These are phyloP conservation scores for Gyrodon lividus DNA, from an alignment of 768 basidiomycete genomes.

Conservation along the genomic window DNA sequence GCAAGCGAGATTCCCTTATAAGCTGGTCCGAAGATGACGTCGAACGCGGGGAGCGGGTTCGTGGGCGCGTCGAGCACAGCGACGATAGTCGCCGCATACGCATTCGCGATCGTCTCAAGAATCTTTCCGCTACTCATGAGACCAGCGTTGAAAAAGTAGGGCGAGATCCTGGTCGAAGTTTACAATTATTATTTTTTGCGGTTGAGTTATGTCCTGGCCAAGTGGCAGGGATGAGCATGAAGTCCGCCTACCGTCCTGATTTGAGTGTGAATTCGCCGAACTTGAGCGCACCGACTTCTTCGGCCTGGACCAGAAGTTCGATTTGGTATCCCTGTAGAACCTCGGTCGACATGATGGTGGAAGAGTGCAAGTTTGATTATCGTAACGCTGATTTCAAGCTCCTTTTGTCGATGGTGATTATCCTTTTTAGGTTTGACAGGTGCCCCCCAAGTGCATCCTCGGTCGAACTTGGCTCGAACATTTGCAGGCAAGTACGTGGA, in stretches of 20 bases:
- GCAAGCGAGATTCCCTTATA: constrained; percentile 98
- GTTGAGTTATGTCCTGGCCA: neutral
- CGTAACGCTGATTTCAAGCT: too few species aligned
- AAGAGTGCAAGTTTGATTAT: neutral
- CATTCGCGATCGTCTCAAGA: constrained; percentile 70
- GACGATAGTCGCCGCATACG: constrained; percentile 83
- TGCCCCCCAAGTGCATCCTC: too few species aligned
- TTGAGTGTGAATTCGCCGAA: constrained; percentile 94
- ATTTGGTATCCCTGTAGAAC: constrained; percentile 51
- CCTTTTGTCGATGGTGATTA: neutral
- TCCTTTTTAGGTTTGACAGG: constrained; percentile 5
- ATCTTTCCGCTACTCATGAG: constrained; percentile 82
- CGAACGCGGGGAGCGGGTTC: constrained; percentile 46
- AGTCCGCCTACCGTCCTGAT: constrained; percentile 76
- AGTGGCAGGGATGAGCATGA: neutral
- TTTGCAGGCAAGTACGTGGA: too few species aligned
- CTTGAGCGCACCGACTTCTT: constrained; percentile 72
- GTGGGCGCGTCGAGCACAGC: constrained; percentile 31
- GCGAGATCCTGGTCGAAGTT: constrained; percentile 60
- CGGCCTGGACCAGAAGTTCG: constrained; percentile 66
- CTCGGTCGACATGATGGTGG: constrained; percentile 18
- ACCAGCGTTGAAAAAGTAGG: constrained; percentile 97
- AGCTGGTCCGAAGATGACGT: constrained; percentile 93
- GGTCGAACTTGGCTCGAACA: too few species aligned
- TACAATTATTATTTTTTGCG: neutral